Evolutionary conservation across 129 eudicot species (phyloP), one percentile per base, ranked within the genome.

Genomic region (Tanacetum coccineum): DNA sequence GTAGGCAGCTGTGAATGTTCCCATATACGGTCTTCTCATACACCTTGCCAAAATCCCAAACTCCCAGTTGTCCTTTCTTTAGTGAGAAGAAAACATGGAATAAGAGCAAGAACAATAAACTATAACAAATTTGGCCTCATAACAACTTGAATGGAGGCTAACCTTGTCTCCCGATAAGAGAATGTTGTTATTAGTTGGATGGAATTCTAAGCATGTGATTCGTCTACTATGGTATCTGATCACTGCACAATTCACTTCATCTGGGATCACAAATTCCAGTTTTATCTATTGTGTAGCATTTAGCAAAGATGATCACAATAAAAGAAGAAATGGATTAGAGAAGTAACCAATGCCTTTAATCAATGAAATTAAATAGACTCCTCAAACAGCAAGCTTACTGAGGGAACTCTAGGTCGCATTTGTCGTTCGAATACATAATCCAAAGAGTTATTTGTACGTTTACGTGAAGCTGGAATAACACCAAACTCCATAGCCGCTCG

Each of bases 51-150:
- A 75, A 94, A 80, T 94, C 97, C 97, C 97, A 94, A 56, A 94
- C 90, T 73, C 99, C 99, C 75, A 94, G 84, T 67, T 94, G 99
- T 71, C 99, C 99, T 89, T 89, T 94, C 99, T 94, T 30, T 55
- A 65, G 42, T 15, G 39, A 50, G 20, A 78, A 60, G 20, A 58
- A 36, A 22, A 45, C 40, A 39, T 39, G 4, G 55, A 56, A 55
- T 67, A 20, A 22, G 18, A 59, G 36, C n/a, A 73, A 60, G 13
- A 75, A 12, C 15, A 36, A 57, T 20, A 54, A 14, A 21, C 42
- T 36, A 36, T 36, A 36, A 7, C 10, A 12, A 50, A 18, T 13
- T 22, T 65, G 17, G 21, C 40, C 57, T 42, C 28, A 25, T 15
- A 57, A n/a, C n/a, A n/a, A n/a, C n/a, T n/a, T n/a, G n/a, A 18